Percentiles rank a stretch among this genome's conserved stretches.
Conservation (phyloP, 75 land plant species). For the Cryptomeria japonica region DNA sequence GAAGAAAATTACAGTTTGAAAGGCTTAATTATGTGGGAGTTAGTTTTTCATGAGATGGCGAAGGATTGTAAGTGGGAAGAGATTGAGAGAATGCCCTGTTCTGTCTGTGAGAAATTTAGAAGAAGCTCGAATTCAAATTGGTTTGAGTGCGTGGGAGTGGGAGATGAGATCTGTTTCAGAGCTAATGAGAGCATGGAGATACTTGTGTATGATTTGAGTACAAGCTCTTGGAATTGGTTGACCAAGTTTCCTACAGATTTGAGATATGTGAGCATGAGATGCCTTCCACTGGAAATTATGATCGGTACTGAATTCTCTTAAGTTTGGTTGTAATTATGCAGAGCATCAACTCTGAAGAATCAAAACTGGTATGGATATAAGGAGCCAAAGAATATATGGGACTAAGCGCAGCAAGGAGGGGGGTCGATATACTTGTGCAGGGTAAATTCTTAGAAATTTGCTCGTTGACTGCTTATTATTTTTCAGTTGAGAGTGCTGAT, state of each 20-base stretch:
- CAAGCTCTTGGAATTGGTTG: not conserved
- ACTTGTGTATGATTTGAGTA: not conserved
- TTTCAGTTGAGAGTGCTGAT: too few relatives aligned
- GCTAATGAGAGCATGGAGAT: not conserved
- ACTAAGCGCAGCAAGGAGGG: too few relatives aligned
- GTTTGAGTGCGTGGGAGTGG: conserved; percentile 16
- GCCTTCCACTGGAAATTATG: not conserved
- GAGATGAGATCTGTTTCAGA: not conserved
- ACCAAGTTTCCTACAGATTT: not conserved
- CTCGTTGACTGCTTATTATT: too few relatives aligned
- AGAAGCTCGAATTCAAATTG: conserved; percentile 5
- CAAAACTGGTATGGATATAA: too few relatives aligned
- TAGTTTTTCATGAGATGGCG: not conserved
- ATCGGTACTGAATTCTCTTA: too few relatives aligned
- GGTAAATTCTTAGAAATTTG: too few relatives aligned
- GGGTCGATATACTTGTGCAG: too few relatives aligned
- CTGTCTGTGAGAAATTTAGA: too few relatives aligned
- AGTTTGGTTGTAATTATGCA: too few relatives aligned
- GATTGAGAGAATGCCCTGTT: too few relatives aligned
- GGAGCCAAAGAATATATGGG: too few relatives aligned
- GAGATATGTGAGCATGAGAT: not conserved
- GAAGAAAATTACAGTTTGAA: not conserved
- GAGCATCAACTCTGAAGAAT: too few relatives aligned
- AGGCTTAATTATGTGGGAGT: conserved; percentile 1
- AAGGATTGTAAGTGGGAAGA: not conserved